Evolutionary conservation across 345 rosid genomes (phyloP), one percentile per base, ranked within the genome.

Genomic region (Sisymbrium altissimum): DNA sequence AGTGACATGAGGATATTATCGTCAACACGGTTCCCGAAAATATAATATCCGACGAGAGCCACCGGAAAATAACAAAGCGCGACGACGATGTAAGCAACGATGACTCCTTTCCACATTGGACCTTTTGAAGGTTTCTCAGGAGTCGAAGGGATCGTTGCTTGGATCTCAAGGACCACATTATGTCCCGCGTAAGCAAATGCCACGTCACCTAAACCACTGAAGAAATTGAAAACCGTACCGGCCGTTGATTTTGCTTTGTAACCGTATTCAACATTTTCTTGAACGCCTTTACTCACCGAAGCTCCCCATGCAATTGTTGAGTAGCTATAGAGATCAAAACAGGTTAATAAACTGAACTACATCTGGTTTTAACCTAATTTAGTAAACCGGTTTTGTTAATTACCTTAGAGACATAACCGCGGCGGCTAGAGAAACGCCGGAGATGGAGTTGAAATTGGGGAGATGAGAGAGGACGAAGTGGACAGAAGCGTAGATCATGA

Each of bases 141-240:
- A 1, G 93, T 84, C 14, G 97, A 91, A 21, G 96, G 97, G 75
- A 91, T 86, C 1, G 97, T 91, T 48, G 97, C 97, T 80, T 91
- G 97, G 45, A 91, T 91, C 82, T 89, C 96, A 79, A 91, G 78
- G 7, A 86, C 97, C 11, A 91, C 96, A 10, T 91, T 89, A 76
- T 91, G 97, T 0, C 97, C 96, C 0, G 93, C 97, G 35, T 91
- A 91, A 2, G 93, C 93, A 32, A 91, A 91, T 5, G 97, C 97
- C 7, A 91, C 96, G 9, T 91, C 90, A 0, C 97, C 97, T 55
- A 91, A 70, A 35, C 90, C 93, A 43, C 82, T 85, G 53, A 89
- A 82, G 85, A 91, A 91, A 66, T 80, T 71, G 12, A 91, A 89
- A 57, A 83, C 82, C 10, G 83, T 82, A 41, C 85, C 93, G 11